These are phyloP conservation scores for Dillenia suffruticosa DNA, from an alignment of 164 flowering plant species.

Conservation along the genomic window DNA sequence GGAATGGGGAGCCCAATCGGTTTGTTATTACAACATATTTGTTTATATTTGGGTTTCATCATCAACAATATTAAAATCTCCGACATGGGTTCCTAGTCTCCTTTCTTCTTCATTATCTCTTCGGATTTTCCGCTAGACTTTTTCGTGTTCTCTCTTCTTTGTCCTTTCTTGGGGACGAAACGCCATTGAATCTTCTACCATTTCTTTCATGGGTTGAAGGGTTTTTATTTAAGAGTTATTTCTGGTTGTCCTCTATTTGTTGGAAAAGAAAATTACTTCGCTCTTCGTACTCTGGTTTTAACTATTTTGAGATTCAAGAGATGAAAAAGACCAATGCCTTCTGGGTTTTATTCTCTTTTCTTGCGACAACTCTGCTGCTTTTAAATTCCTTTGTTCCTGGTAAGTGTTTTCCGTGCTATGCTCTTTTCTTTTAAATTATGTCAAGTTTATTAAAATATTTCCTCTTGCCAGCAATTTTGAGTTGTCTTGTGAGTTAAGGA, in stretches of 20 bases:
- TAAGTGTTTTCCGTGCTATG: background rate
- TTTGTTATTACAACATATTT: too few relatives aligned
- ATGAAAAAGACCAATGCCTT: constrained; percentile 29
- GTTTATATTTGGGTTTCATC: too few relatives aligned
- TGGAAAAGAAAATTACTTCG: background rate
- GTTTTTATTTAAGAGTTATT: background rate
- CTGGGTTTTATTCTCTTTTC: constrained; percentile 22
- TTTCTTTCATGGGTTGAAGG: constrained; percentile 1
- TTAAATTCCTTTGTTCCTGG: constrained; percentile 18
- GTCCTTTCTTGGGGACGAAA: constrained; percentile 8
- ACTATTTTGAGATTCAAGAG: background rate
- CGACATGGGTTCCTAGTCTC: constrained; percentile 15
- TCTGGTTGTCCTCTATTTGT: background rate
- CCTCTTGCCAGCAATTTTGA: too few relatives aligned
- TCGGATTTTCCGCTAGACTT: constrained; percentile 19
- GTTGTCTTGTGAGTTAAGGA: too few relatives aligned
- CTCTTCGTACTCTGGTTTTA: background rate
- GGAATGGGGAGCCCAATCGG: too few relatives aligned
- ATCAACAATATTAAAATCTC: background rate
- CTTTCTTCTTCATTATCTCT: constrained; percentile 17
- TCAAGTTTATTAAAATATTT: too few relatives aligned
- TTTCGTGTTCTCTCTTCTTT: background rate
- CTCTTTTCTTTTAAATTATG: too few relatives aligned
- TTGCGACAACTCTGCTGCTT: constrained; percentile 22
- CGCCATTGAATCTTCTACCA: background rate